These are phyloP conservation scores for Vitis rupestris DNA, from an alignment of 164 flowering plant genomes.

Conservation along the genomic window DNA sequence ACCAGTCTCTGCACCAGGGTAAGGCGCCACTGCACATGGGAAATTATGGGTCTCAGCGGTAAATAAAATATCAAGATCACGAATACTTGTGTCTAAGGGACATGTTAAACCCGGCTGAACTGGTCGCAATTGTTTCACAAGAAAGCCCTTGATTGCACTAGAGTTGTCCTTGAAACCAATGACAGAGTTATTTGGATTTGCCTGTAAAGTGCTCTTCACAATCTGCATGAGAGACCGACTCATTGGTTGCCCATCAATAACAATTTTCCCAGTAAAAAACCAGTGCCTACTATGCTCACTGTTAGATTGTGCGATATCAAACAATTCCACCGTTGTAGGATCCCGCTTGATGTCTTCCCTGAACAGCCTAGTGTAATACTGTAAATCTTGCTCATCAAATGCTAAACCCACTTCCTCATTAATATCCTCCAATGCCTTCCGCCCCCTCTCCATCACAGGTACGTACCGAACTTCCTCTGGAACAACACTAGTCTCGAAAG, in stretches of 20 bases:
- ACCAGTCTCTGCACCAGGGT: slow-evolving; percentile 97
- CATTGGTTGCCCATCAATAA: slow-evolving; percentile 75
- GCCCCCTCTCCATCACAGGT: slow-evolving; percentile 78
- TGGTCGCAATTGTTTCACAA: slow-evolving; percentile 64
- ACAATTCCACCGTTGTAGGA: slow-evolving; percentile 89
- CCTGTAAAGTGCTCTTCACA: slow-evolving; percentile 84
- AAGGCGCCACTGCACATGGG: slow-evolving; percentile 98
- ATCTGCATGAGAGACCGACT: slow-evolving; percentile 79
- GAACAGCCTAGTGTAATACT: slow-evolving; percentile 79
- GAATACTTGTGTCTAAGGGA: slow-evolving; percentile 33
- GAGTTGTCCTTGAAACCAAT: slow-evolving; percentile 97
- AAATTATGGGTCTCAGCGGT: slow-evolving; percentile 98
- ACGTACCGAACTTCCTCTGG: no score
- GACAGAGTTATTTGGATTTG: slow-evolving; percentile 88
- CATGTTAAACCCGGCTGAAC: slow-evolving; percentile 62
- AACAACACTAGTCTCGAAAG: slow-evolving; percentile 50
- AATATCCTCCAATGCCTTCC: slow-evolving; percentile 81
- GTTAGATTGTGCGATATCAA: slow-evolving; percentile 96
- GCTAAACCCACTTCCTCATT: slow-evolving; percentile 90
- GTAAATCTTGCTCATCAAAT: slow-evolving; percentile 90
- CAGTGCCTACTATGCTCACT: slow-evolving; percentile 97
- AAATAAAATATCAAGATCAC: slow-evolving; percentile 79
- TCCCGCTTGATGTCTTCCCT: slow-evolving; percentile 79
- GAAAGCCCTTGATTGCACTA: slow-evolving; percentile 87
- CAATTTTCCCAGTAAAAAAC: slow-evolving; percentile 90